Evolutionary conservation across 2,329 filamentous ascomycete species (phyloP), one percentile per base, ranked within the genome.

Genomic region (Diplodia scrobiculata): DNA sequence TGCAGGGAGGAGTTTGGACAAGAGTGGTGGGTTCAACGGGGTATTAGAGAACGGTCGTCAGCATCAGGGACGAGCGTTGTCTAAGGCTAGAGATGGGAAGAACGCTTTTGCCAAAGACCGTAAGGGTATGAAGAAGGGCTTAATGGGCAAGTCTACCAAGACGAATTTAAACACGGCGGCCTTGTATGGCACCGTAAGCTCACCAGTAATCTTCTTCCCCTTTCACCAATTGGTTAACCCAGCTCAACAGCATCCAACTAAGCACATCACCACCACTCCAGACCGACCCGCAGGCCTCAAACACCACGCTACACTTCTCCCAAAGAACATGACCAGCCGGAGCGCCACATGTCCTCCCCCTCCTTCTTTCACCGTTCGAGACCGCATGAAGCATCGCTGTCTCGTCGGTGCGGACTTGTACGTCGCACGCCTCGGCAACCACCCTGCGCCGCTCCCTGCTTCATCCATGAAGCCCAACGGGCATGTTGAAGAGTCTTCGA

Each of bases 321-420:
- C 36, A n/a, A 45, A 59, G 17, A 17, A 36, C 13, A 34, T 47
- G n/a, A 10, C 41, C 25, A 10, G 19, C 38, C 25, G 25, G 25
- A 51, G 14, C 11, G 66, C 25, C 66, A 65, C 62, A 71, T 65
- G 25, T 25, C 25, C 3, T 25, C 4, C 25, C 25, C 25, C 17
- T 17, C 17, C 32, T 34, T n/a, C 52, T 17, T 34, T 27, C 62
- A 45, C 41, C 2, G 63, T 78, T 14, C 70, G 69, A 25, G 79
- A 80, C 4, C 78, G 81, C 10, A 82, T 76, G 70, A 83, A 81
- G 71, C 73, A 81, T 68, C 76, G 78, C 6, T 78, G 79, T 45
- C 77, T 84, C 0, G 75, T 80, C 34, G 81, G 82, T 9, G 81
- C 82, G 3, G 83, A 84, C 70, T 70, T 85, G 0, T 85, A 84